Percentiles rank a stretch among this genome's conserved stretches.
phyloP scores from a whole-genome alignment of 805 yeast species.

The Candida mattraensis region DNA sequence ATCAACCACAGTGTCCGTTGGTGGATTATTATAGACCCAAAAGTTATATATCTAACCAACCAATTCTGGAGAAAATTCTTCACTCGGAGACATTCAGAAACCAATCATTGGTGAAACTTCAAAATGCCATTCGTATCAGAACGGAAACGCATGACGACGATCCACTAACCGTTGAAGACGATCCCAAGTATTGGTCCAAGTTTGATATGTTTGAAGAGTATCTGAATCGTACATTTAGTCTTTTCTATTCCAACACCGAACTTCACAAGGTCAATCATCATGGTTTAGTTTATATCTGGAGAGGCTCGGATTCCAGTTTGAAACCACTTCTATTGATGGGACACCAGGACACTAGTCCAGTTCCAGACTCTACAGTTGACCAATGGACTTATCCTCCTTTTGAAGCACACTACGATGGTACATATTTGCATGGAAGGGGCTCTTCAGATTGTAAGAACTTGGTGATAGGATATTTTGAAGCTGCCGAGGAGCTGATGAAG shows the following conservation, averaged over 20 bases:
- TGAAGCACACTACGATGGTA: conserved; percentile 61
- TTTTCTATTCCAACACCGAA: conserved; percentile 44
- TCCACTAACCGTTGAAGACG: conserved; percentile 45
- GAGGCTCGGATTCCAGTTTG: conserved; percentile 49
- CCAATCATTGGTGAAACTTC: conserved; percentile 40
- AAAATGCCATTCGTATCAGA: conserved; percentile 48
- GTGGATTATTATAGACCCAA: conserved; percentile 18
- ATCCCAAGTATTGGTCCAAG: conserved; percentile 49
- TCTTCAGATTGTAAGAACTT: conserved; percentile 69
- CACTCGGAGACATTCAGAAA: conserved; percentile 31
- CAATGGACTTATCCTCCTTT: conserved; percentile 71
- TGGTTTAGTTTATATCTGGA: conserved; percentile 62
- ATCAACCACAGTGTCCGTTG: conserved; percentile 17
- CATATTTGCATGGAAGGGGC: conserved; percentile 71
- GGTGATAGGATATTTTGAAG: conserved; percentile 61
- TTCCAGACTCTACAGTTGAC: conserved; percentile 52
- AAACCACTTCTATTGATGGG: conserved; percentile 70
- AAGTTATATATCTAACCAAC: conserved; percentile 14
- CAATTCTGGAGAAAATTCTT: conserved; percentile 27
- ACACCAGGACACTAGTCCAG: conserved; percentile 79
- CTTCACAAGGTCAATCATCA: conserved; percentile 58
- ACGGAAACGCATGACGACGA: conserved; percentile 46
- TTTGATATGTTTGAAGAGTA: conserved; percentile 52
- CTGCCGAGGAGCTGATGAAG: conserved; percentile 53
- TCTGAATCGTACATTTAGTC: conserved; percentile 55